Evolutionary conservation across 2,329 filamentous ascomycete species (phyloP).

Genomic region (Fusarium penzigii): DNA sequence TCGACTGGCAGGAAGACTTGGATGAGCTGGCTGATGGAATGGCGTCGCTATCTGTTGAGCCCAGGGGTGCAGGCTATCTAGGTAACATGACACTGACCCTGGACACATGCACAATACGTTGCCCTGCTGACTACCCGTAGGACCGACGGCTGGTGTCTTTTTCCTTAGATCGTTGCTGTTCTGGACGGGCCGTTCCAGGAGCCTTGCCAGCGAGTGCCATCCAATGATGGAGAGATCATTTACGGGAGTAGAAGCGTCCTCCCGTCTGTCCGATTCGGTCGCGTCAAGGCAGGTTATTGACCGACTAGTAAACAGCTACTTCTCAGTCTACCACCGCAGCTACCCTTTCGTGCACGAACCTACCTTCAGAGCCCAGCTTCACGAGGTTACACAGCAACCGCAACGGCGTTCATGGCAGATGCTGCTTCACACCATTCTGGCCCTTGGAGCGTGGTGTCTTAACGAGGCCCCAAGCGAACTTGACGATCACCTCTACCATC

Average conservation of each 20-base stretch:
- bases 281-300: constrained; percentile 28
- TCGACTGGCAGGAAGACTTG: constrained; percentile 36
- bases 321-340: constrained; percentile 44
- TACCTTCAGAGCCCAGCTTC: constrained; percentile 42
- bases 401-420: constrained; percentile 35
- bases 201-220: neutral
- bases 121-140: neutral
- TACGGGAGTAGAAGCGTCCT: constrained; percentile 9
- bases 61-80: constrained; percentile 37
- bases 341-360: constrained; percentile 49
- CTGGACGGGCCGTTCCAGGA: constrained; percentile 19
- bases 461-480: constrained; percentile 28
- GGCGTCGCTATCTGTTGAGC: constrained; percentile 38
- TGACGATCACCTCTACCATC: constrained; percentile 32
- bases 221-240: neutral
- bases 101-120: no score
- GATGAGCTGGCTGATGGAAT: constrained; percentile 37
- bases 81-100: constrained; percentile 9
- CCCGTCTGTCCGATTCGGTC: constrained; percentile 19
- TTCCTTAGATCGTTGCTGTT: constrained; percentile 32
- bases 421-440: constrained; percentile 39
- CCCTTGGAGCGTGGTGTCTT: constrained; percentile 39
- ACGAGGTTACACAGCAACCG: constrained; percentile 34
- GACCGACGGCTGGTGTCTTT: constrained; percentile 33
- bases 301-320: constrained; percentile 41